A percentile compares a stretch with the other conserved stretches of the same genome.
Evolutionary conservation across 352 stramenopile species (phyloP).

Genomic region (Pythium periplocum): DNA sequence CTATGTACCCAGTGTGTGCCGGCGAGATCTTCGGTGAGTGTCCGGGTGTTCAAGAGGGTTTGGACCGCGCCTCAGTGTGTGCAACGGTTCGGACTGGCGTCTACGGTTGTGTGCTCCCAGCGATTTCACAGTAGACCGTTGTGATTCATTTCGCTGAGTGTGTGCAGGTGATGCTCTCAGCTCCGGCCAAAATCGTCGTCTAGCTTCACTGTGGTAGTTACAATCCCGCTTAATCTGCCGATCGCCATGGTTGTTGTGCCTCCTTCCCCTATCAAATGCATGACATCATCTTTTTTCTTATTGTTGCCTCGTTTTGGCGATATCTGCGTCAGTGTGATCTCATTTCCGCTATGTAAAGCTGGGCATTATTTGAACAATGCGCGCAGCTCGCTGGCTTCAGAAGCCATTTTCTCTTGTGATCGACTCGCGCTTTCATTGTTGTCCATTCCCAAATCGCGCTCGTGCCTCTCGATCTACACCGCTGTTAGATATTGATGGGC

Average conservation of each 20-base stretch:
- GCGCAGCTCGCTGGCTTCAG: conserved; percentile 52
- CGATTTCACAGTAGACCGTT: too few species aligned
- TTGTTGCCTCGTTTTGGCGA: too few species aligned
- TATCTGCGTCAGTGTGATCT: too few species aligned
- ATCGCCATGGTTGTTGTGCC: too few species aligned
- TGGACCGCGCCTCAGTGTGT: background rate
- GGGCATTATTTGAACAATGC: conserved; percentile 21
- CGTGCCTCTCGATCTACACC: conserved; percentile 54
- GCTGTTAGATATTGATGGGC: background rate
- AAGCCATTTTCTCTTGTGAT: conserved; percentile 76
- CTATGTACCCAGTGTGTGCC: background rate
- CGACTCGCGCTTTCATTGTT: conserved; percentile 69
- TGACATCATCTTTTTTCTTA: too few species aligned
- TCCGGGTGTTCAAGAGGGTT: background rate
- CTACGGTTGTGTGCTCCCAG: conserved; percentile 2
- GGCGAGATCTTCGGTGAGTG: background rate
- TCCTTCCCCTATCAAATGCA: too few species aligned
- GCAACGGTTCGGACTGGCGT: background rate
- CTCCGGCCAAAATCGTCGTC: too few species aligned
- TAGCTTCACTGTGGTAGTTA: too few species aligned
- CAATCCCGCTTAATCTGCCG: too few species aligned
- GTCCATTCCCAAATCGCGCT: conserved; percentile 44
- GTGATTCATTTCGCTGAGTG: too few species aligned
- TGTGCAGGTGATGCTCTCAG: too few species aligned
- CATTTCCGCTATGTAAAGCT: too few species aligned